A percentile compares a stretch with the other conserved stretches of the same genome.
phyloP scores from a whole-genome alignment of 1,284 basidiomycete species.

The Coniophora puteana region DNA sequence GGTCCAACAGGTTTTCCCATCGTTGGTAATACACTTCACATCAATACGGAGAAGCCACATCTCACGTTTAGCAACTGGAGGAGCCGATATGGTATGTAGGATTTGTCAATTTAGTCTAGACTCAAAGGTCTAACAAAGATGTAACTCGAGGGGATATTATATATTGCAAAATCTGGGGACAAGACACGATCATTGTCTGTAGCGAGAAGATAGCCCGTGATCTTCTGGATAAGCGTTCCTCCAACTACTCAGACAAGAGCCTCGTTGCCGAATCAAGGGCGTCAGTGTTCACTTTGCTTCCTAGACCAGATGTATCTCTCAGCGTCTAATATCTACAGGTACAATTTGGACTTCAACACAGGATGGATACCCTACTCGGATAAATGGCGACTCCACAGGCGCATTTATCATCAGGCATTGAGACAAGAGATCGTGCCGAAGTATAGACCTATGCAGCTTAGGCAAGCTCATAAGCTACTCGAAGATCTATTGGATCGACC shows the following conservation, averaged over 20 bases:
- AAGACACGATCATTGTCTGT: not conserved
- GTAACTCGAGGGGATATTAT: no score
- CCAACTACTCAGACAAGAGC: conserved; percentile 18
- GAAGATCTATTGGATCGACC: conserved; percentile 29
- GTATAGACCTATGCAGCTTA: not conserved
- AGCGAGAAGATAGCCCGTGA: conserved; percentile 16
- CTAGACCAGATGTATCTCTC: not conserved
- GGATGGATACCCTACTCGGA: conserved; percentile 1
- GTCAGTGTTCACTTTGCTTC: conserved; percentile 11
- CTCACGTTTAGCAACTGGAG: conserved; percentile 28
- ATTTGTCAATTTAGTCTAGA: not conserved
- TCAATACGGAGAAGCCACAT: conserved; percentile 25
- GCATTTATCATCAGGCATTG: not conserved
- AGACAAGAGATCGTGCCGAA: not conserved
- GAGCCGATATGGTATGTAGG: conserved; percentile 24
- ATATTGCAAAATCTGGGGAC: no score
- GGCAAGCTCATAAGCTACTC: conserved; percentile 17
- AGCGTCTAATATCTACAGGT: conserved; percentile 11
- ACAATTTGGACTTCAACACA: conserved; percentile 17
- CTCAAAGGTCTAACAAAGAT: not conserved
- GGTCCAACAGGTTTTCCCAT: conserved; percentile 27
- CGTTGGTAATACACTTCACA: conserved; percentile 28
- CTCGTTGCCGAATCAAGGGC: conserved; percentile 13
- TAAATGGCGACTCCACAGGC: conserved; percentile 2
- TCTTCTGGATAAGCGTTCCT: conserved; percentile 20